Evolutionary conservation across 1,139 yeast species (phyloP).

Genomic region (Blastobotrys illinoisensis): DNA sequence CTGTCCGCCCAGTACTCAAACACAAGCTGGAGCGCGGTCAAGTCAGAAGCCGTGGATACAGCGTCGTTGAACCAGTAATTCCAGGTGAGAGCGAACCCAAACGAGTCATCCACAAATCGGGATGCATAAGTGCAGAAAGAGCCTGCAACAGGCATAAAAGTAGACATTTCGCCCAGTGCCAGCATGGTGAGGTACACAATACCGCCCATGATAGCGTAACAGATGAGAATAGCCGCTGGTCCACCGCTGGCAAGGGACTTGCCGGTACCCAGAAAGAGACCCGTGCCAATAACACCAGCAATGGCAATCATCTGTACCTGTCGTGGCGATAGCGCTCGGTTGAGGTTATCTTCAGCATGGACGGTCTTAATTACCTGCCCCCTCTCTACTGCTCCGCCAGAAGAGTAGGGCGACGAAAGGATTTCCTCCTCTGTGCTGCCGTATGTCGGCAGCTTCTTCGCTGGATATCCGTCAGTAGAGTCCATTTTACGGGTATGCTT

Average conservation of each 20-base stretch:
- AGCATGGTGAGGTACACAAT: constrained; percentile 54
- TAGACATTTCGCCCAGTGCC: constrained; percentile 60
- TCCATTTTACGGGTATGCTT: neutral
- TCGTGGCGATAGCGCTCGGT: constrained; percentile 44
- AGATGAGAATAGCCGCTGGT: constrained; percentile 47
- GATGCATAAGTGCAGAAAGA: constrained; percentile 58
- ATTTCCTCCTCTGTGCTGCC: neutral
- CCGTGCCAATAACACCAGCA: constrained; percentile 48
- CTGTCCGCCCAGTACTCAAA: constrained; percentile 58
- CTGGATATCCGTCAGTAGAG: neutral
- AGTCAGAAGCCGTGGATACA: constrained; percentile 55
- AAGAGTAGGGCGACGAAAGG: neutral
- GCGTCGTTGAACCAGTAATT: constrained; percentile 67
- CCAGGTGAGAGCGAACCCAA: constrained; percentile 57
- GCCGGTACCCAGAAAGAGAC: constrained; percentile 52
- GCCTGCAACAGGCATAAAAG: constrained; percentile 55
- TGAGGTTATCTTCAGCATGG: constrained; percentile 23
- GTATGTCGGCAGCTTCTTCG: neutral
- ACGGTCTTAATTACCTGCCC: constrained; percentile 37
- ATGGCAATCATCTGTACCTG: constrained; percentile 43
- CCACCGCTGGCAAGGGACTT: constrained; percentile 50
- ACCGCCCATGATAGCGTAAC: constrained; percentile 45
- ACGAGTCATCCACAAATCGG: constrained; percentile 54
- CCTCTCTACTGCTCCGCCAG: constrained; percentile 22
- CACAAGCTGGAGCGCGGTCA: constrained; percentile 55